Base-by-base conservation (phyloP, 2,329 filamentous ascomycete genomes). In the Pseudohalonectria lignicola region DNA sequence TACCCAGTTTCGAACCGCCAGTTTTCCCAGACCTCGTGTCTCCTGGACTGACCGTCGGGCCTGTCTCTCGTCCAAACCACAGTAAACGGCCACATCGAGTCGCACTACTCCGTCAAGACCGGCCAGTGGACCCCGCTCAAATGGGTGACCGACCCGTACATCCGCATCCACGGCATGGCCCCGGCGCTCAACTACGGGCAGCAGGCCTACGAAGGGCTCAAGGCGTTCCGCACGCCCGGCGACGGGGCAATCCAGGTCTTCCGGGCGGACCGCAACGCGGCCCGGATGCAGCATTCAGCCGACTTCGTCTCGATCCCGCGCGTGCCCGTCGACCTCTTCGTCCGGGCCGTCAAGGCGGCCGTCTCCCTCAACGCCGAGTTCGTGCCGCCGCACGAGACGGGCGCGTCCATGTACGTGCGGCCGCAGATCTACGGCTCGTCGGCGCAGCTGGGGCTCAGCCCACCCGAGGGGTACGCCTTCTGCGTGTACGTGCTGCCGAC, bases 181-280 rank as follows among this genome's bases (percentile, higher is more conserved):
- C 88, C 92, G 0, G 90, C 79, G 31, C 76, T 96, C 47, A 98
- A 98, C 71, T 98, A 98, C 60, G 87, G 90, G 41, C 87, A 94
- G 57, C 92, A 96, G 66, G 90, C 86, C 52, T 98, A 94, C 68
- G 92, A 98, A 60, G 92, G 92, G n/a, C 78, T 96, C 57, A 96
- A 96, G 63, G 88, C 90, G 39, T 95, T 95, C 73, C 86, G 90
- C 45, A 68, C 71, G 3, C 83, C 86, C 15, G 66, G 72, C 41
- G 76, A 82, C 57, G 56, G 68, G 42, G 62, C 64, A 42, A 88
- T 96, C 63, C 76, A 79, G 56, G 76, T 96, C 58, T 96, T 96
- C 76, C 82, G 90, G 4, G 85, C 90, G 0, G 72, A 80, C 53
- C 78, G 81, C 55, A 96, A 96, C 59, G 92, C 88, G 28, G 61